These are phyloP conservation scores for Fragaria ananassa DNA, from an alignment of 306 rosid genomes.

Conservation along the genomic window DNA sequence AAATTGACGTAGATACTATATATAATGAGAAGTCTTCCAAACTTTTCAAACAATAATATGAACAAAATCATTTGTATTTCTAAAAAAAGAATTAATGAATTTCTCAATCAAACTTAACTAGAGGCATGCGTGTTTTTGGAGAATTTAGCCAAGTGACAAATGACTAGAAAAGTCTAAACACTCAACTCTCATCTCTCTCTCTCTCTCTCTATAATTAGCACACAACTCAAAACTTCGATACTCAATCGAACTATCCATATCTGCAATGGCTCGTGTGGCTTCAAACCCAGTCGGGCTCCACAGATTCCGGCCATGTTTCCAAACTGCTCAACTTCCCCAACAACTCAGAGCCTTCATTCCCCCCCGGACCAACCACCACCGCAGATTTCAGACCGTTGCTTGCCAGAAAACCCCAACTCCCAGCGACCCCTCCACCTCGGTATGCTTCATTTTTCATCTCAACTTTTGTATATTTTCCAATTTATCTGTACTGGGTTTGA, in stretches of 20 bases:
- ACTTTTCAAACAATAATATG: too few relatives aligned
- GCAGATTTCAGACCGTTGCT: slow-evolving; percentile 41
- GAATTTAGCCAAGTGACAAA: background rate
- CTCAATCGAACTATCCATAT: background rate
- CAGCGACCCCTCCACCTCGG: slow-evolving; percentile 46
- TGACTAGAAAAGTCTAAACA: background rate
- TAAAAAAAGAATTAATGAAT: too few relatives aligned
- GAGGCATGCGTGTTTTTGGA: background rate
- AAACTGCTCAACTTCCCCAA: slow-evolving; percentile 30
- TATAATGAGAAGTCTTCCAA: too few relatives aligned
- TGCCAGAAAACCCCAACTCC: slow-evolving; percentile 58
- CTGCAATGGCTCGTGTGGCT: slow-evolving; percentile 66
- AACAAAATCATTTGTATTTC: too few relatives aligned
- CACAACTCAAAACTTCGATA: background rate
- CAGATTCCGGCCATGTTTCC: slow-evolving; percentile 53
- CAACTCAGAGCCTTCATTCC: slow-evolving; percentile 18
- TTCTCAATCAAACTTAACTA: too few relatives aligned
- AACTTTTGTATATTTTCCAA: background rate
- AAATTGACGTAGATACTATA: too few relatives aligned
- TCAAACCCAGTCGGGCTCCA: slow-evolving; percentile 56
- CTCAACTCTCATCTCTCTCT: background rate
- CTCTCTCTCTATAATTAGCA: background rate
- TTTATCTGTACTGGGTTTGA: slow-evolving; percentile 6
- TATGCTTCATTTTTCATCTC: slow-evolving; percentile 18
- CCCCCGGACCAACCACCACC: slow-evolving; percentile 20